Percentiles rank a stretch among this genome's conserved stretches.
Conservation (phyloP, 805 yeast species). For the Saitoella complicata region DNA sequence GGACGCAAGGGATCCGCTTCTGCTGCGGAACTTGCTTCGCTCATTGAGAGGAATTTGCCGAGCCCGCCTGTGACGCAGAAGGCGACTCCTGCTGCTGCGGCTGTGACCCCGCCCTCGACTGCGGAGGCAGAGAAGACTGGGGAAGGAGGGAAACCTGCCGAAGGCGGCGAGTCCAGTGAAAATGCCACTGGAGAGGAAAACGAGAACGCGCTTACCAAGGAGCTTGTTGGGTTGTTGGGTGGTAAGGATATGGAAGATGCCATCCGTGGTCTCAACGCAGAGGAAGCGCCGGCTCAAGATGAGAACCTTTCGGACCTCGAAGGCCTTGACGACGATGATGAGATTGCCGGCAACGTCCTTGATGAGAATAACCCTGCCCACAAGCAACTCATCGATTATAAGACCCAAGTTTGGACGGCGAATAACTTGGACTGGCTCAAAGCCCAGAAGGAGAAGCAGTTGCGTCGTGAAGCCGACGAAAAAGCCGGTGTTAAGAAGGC, state of each 20-base stretch:
- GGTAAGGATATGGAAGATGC: not conserved
- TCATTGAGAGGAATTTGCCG: too few species aligned
- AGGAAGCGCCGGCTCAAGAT: conserved; percentile 1
- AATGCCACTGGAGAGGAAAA: conserved; percentile 3
- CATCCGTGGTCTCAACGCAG: not conserved
- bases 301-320: conserved; percentile 4
- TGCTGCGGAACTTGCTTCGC: too few species aligned
- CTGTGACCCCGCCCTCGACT: not conserved
- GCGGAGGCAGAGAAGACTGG: conserved; percentile 9
- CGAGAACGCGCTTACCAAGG: conserved; percentile 1
- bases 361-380: conserved; percentile 42
- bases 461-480: conserved; percentile 74
- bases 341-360: conserved; percentile 69
- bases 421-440: conserved; percentile 71
- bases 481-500: conserved; percentile 59
- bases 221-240: not conserved
- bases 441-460: conserved; percentile 69
- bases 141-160: conserved; percentile 6
- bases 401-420: conserved; percentile 80
- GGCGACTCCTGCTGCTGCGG: too few species aligned
- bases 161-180: conserved; percentile 9
- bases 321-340: conserved; percentile 39
- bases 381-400: conserved; percentile 47
- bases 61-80: too few species aligned
- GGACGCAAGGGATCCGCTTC: too few species aligned